Base-by-base conservation (phyloP, 2,329 filamentous ascomycete species). In the Kalmusia sp. region DNA sequence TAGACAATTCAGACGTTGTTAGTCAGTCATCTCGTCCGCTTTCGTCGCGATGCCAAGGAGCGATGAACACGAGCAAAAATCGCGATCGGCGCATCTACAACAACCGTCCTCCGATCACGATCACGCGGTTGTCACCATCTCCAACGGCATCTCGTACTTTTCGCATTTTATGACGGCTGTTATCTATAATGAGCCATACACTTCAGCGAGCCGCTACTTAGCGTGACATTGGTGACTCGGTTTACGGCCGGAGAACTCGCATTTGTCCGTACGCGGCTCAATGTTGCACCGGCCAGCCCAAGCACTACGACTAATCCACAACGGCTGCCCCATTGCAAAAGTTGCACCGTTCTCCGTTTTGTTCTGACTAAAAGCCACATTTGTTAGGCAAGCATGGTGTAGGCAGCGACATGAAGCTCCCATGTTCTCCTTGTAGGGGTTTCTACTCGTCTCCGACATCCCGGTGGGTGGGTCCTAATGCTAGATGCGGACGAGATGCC, bases 211-310 rank as follows among this genome's bases (percentile, higher is more conserved):
- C n/a, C 34, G 9, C 9, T 22, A 22, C 35, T 19, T 19, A 22
- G 35, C 6, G 24, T 22, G 19, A 6, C 35, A 8, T 41, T 14
- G 12, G 24, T 27, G 38, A 41, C 25, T 25, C 14, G 24, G 24
- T 2, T 17, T 27, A 38, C 39, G 30, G 30, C 48, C 48, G 46
- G 11, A 30, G 40, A 6, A 8, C 17, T 31, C 24, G n/a, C 25
- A 19, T 33, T 17, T 15, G 22, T 5, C 14, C 11, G 9, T 22
- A 27, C 6, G 31, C 47, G 47, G 47, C 38, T 17, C 27, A 49
- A 49, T 15, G 34, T 41, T 27, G 25, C 35, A 17, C 47, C 47
- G 47, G 15, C 24, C 38, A 41, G 38, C 38, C 38, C 19, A 14
- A 38, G 19, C 5, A 3, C 35, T 3, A 4, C 7, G 11, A 4